Conservation (phyloP, 176 grass and related monocot species). For the Cymbopogon citratus region DNA sequence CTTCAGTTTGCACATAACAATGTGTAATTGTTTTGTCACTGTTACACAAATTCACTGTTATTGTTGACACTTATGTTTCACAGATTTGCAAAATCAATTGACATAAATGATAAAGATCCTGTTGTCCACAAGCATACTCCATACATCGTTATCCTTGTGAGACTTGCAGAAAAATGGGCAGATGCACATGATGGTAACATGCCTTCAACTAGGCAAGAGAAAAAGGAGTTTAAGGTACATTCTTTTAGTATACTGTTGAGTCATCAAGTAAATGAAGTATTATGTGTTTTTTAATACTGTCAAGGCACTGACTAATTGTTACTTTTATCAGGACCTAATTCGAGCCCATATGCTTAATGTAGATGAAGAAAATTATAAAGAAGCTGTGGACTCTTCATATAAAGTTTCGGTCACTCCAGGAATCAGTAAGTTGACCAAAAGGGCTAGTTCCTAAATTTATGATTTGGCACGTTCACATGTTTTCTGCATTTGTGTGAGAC, state of each 20-base stretch:
- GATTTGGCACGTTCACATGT: neutral
- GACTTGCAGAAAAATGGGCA: slow-evolving; percentile 82
- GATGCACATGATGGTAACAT: slow-evolving; percentile 63
- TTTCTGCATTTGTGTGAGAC: neutral
- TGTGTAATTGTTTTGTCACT: neutral
- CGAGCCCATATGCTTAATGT: slow-evolving; percentile 80
- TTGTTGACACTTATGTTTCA: slow-evolving; percentile 17
- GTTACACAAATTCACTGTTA: slow-evolving; percentile 13
- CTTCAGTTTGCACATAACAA: neutral
- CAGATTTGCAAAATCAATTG: slow-evolving; percentile 78
- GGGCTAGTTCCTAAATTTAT: neutral
- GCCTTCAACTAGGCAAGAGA: slow-evolving; percentile 88
- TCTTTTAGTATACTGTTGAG: neutral
- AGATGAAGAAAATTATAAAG: slow-evolving; percentile 97
- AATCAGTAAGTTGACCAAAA: slow-evolving; percentile 65
- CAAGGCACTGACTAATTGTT: slow-evolving; percentile 22
- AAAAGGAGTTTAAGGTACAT: slow-evolving; percentile 94
- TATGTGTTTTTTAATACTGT: slow-evolving; percentile 7
- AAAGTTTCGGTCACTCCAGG: slow-evolving; percentile 77
- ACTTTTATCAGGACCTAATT: slow-evolving; percentile 70
- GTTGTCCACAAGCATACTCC: slow-evolving; percentile 97
- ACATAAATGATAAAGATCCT: slow-evolving; percentile 70
- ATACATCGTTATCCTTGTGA: slow-evolving; percentile 83
- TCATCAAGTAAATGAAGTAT: neutral
- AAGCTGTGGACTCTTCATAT: slow-evolving; percentile 89